Percentiles rank a stretch among this genome's conserved stretches.
Conservation (phyloP, 257 asterid species). For the Haberlea rhodopensis region DNA sequence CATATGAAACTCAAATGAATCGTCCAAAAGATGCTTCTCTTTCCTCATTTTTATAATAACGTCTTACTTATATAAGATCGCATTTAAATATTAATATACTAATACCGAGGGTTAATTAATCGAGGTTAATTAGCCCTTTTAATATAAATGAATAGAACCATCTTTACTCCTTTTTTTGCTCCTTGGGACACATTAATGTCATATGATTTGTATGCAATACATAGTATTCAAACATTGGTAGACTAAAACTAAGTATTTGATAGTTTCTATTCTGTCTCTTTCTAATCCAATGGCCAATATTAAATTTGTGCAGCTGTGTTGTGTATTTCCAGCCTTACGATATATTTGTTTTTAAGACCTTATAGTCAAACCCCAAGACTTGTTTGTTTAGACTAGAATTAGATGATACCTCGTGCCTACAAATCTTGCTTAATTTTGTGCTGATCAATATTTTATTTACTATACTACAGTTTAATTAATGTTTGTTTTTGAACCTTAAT, state of each 20-base stretch:
- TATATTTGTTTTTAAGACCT: conserved; percentile 37
- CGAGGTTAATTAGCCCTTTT: conserved; percentile 34
- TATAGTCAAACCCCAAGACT: conserved; percentile 38
- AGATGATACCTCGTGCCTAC: conserved; percentile 61
- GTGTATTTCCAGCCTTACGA: conserved; percentile 58
- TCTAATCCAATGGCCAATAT: conserved; percentile 30
- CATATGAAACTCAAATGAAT: conserved; percentile 22
- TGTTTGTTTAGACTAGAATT: conserved; percentile 33
- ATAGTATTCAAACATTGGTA: conserved; percentile 43
- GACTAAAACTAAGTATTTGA: conserved; percentile 45
- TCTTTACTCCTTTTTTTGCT: conserved; percentile 43
- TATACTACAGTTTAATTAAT: too few relatives aligned
- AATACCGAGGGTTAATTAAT: conserved; percentile 31
- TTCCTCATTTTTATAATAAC: conserved; percentile 31
- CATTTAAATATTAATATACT: too few relatives aligned
- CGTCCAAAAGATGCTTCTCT: too few relatives aligned
- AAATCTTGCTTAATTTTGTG: conserved; percentile 41
- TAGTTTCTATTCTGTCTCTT: conserved; percentile 69
- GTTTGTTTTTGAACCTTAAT: not conserved
- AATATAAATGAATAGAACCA: conserved; percentile 53
- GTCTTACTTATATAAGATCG: too few relatives aligned
- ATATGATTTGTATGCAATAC: conserved; percentile 42
- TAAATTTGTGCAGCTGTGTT: conserved; percentile 33
- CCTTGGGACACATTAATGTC: conserved; percentile 81
- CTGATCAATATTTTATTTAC: conserved; percentile 27